Evolutionary conservation across 129 eudicot genomes (phyloP).

Genomic region (Ambrosia trifida): DNA sequence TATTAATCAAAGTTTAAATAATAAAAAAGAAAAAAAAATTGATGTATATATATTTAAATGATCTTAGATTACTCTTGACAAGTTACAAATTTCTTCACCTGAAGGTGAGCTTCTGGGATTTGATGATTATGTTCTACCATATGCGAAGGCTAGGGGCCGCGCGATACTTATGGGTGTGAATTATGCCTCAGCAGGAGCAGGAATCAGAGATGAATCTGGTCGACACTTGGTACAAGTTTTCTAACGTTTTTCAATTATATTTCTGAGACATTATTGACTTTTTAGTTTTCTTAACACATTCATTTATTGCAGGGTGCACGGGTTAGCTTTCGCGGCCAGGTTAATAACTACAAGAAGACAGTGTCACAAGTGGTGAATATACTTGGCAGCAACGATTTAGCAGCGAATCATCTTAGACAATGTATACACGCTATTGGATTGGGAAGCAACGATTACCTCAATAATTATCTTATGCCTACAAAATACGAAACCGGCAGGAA

Average conservation of each 20-base stretch:
- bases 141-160: conserved; percentile 54
- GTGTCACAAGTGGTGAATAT: conserved; percentile 74
- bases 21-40: too few relatives aligned
- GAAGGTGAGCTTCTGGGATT: conserved; percentile 82
- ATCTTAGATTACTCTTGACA: neutral
- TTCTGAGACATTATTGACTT: neutral
- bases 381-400: conserved; percentile 71
- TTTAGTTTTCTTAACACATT: neutral
- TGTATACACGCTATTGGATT: conserved; percentile 77
- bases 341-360: conserved; percentile 74
- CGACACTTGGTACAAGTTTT: conserved; percentile 57
- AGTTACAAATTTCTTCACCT: neutral
- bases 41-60: neutral
- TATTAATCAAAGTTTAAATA: too few relatives aligned
- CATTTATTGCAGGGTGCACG: conserved; percentile 52
- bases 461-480: conserved; percentile 91
- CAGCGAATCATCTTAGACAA: conserved; percentile 77
- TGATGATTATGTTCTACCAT: conserved; percentile 58
- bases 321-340: conserved; percentile 70
- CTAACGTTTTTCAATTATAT: neutral
- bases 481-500: conserved; percentile 56
- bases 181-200: conserved; percentile 87
- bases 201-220: conserved; percentile 78
- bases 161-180: conserved; percentile 62
- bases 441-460: conserved; percentile 97